A percentile compares a stretch with the other conserved stretches of the same genome.
phyloP scores from a whole-genome alignment of 2,329 filamentous ascomycete species.

The Neopestalotiopsis rosae region DNA sequence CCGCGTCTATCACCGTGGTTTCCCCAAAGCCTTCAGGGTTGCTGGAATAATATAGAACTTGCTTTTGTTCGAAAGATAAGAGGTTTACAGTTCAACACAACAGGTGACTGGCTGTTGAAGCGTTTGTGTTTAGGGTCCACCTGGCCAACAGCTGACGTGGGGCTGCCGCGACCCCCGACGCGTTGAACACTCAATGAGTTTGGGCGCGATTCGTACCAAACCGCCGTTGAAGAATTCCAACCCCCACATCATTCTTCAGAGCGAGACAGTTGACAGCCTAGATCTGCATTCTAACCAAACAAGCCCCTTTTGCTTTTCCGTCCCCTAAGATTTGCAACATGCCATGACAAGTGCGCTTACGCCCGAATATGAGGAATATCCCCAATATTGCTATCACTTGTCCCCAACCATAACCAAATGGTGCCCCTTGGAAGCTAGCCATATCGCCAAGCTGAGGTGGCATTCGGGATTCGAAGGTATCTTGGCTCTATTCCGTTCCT shows the following conservation, averaged over 20 bases:
- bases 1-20: no score
- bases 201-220: no score
- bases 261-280: slow-evolving; percentile 19
- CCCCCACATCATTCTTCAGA: slow-evolving; percentile 16
- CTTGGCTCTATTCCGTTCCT: slow-evolving; percentile 16
- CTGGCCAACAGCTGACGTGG: slow-evolving; percentile 15
- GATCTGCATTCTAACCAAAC: neutral
- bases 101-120: neutral
- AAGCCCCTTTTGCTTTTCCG: neutral
- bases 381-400: slow-evolving; percentile 67
- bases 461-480: slow-evolving; percentile 60
- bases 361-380: slow-evolving; percentile 48
- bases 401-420: slow-evolving; percentile 65
- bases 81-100: neutral
- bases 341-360: slow-evolving; percentile 50
- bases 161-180: neutral
- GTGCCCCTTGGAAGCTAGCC: slow-evolving; percentile 59
- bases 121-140: neutral
- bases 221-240: neutral
- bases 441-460: slow-evolving; percentile 54
- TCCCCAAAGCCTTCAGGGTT: no score
- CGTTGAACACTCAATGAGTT: neutral
- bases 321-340: slow-evolving; percentile 30
- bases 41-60: neutral
- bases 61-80: neutral